Evolutionary conservation across 2,329 filamentous ascomycete species (phyloP), one percentile per base, ranked within the genome.

Genomic region (Aspergillus carbonarius): DNA sequence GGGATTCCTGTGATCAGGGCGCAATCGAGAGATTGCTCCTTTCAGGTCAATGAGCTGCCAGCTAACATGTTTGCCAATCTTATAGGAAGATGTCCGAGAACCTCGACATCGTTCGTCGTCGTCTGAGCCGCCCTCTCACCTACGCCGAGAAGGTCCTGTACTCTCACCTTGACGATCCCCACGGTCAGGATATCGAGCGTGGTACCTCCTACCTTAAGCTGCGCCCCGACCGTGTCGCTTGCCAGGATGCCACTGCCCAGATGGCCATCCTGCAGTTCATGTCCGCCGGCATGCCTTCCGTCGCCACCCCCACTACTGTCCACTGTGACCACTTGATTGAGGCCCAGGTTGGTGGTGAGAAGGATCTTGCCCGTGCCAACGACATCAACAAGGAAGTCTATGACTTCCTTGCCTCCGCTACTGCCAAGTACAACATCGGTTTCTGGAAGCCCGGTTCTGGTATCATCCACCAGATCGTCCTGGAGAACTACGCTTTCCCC

Each of bases 181-280:
- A 98, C 73, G 89, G 88, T 69, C 93, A 98, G 80, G 93, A 98
- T 52, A 96, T 99, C 71, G 88, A 97, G 87, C 92, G 95, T 77
- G 95, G 95, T 74, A 87, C 86, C 71, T 97, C 93, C 61, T 98
- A 99, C 82, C 87, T 99, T 68, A 97, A 93, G 84, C 88, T 99
- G 69, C 91, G 95, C 67, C 95, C 95, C 59, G 95, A 99, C 77
- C 91, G 95, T 79, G 95, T 99, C 72, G 95, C 95, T 78, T 98
- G 95, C 85, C 95, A 99, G 84, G 95, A 99, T 86, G 95, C 95
- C 76, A 98, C 95, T 61, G 95, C 95, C 65, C 95, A 99, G 85
- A 99, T 99, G 95, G 95, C 95, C 66, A 96, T 99, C 69, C 85
- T 99, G 60, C 95, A 99, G 83, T 99, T 99, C 86, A 99, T 99